Percentiles rank a stretch among this genome's conserved stretches.
Conservation (phyloP, 129 eudicot genomes). For the Saposhnikovia divaricata region DNA sequence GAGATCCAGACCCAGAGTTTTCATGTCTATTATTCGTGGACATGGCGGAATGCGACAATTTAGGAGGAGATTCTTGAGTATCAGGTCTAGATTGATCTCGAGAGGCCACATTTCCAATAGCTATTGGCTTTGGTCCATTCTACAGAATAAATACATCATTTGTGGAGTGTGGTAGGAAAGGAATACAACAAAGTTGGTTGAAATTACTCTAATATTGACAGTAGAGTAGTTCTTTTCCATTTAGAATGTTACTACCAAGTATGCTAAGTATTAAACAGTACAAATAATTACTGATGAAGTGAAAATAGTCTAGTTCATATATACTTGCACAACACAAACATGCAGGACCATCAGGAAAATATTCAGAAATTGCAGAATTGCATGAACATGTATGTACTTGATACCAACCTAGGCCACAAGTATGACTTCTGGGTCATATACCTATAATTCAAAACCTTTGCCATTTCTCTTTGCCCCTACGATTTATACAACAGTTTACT, state of each 20-base stretch:
- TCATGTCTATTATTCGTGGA: constrained; percentile 21
- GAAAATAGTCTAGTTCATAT: neutral
- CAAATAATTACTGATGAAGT: neutral
- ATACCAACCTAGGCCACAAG: neutral
- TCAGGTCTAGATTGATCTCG: constrained; percentile 16
- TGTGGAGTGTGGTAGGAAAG: neutral
- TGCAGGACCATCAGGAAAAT: neutral
- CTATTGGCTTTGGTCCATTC: constrained; percentile 78
- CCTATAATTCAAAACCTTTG: neutral
- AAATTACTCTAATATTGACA: neutral
- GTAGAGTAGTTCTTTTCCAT: neutral
- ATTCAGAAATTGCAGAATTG: neutral
- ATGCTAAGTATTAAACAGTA: neutral
- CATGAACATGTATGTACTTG: neutral
- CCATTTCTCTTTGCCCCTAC: neutral
- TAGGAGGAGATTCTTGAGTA: constrained; percentile 18
- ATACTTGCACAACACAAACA: neutral
- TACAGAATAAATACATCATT: constrained; percentile 24
- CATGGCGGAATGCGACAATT: constrained; percentile 16
- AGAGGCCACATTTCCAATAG: constrained; percentile 18
- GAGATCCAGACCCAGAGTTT: constrained; percentile 23
- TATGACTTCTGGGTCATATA: neutral
- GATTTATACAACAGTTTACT: neutral
- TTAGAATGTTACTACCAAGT: neutral
- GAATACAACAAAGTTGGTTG: constrained; percentile 2